Conservation (phyloP, 805 yeast genomes). For the Candida sphagnicola region DNA sequence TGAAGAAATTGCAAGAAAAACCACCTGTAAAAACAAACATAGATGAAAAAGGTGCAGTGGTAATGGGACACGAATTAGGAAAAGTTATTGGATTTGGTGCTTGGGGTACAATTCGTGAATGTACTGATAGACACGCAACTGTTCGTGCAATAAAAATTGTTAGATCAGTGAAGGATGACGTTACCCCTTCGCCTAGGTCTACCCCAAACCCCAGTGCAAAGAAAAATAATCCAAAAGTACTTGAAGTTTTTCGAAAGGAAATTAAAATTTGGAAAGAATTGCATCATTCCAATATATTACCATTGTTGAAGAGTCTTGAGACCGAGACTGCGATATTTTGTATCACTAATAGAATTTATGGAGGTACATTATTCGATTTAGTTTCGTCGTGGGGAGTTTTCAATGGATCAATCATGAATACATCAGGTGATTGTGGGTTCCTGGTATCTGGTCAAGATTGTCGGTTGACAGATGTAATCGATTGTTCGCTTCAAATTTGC, state of each 20-base stretch:
- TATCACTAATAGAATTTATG: slow-evolving; percentile 60
- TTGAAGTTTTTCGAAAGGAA: slow-evolving; percentile 64
- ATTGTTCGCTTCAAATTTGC: slow-evolving; percentile 50
- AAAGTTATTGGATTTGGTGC: slow-evolving; percentile 84
- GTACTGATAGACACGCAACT: slow-evolving; percentile 35
- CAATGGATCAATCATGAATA: slow-evolving; percentile 20
- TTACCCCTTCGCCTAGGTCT: slow-evolving; percentile 5
- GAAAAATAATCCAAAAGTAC: slow-evolving; percentile 43
- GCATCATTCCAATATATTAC: slow-evolving; percentile 61
- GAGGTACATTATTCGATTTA: slow-evolving; percentile 79
- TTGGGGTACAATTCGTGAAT: slow-evolving; percentile 82
- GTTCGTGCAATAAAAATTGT: slow-evolving; percentile 61
- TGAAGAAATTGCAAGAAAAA: slow-evolving; percentile 20
- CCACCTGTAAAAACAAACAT: slow-evolving; percentile 30
- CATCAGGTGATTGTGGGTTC: slow-evolving; percentile 25
- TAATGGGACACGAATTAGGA: slow-evolving; percentile 63
- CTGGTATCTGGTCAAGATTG: slow-evolving; percentile 20
- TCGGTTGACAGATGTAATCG: slow-evolving; percentile 31
- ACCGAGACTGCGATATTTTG: slow-evolving; percentile 66
- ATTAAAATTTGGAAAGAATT: slow-evolving; percentile 71
- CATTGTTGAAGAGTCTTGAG: slow-evolving; percentile 57
- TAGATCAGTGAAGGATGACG: slow-evolving; percentile 25
- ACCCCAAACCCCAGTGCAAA: slow-evolving; percentile 8
- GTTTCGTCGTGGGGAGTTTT: slow-evolving; percentile 64
- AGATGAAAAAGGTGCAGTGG: slow-evolving; percentile 66